Conservation (phyloP, 148 eudicot genomes). For the Rhododendron griersonianum region DNA sequence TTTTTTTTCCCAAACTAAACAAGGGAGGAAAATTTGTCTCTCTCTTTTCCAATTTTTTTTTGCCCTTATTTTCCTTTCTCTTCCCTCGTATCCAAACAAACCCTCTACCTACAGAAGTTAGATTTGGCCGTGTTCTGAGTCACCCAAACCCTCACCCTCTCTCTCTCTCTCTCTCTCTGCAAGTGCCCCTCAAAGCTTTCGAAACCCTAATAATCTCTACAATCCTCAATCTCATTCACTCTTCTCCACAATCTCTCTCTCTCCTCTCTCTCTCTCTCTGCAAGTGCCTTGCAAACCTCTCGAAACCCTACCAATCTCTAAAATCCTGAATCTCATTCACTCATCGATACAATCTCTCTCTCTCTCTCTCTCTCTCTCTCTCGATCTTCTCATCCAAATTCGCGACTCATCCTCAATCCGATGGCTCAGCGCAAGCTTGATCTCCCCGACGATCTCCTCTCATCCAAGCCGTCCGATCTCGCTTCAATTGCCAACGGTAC, state of each 20-base stretch:
- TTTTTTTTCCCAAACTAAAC: too few species aligned
- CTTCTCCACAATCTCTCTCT: background rate
- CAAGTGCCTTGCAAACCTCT: slow-evolving; percentile 3
- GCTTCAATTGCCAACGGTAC: slow-evolving; percentile 31
- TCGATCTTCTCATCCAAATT: slow-evolving; percentile 8
- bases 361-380: background rate
- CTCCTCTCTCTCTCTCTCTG: slow-evolving; percentile 9
- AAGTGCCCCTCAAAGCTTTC: background rate
- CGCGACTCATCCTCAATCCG: slow-evolving; percentile 13
- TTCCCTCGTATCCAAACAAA: background rate
- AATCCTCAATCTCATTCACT: background rate
- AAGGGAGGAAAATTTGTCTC: background rate
- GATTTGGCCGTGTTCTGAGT: background rate
- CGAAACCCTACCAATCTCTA: slow-evolving; percentile 14
- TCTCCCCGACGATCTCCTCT: slow-evolving; percentile 73
- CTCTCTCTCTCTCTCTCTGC: slow-evolving; percentile 4
- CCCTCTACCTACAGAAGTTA: background rate
- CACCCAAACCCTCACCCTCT: slow-evolving; percentile 5
- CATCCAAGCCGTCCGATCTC: slow-evolving; percentile 34
- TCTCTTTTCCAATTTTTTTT: too few species aligned
- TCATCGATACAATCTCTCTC: background rate
- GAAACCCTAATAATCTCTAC: background rate
- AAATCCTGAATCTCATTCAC: slow-evolving; percentile 4
- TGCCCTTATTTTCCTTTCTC: too few species aligned
- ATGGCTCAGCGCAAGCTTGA: slow-evolving; percentile 61